A percentile compares a stretch with the other conserved stretches of the same genome.
Evolutionary conservation across 2,329 filamentous ascomycete species (phyloP).

Genomic region (Mycosphaerella arachidis): DNA sequence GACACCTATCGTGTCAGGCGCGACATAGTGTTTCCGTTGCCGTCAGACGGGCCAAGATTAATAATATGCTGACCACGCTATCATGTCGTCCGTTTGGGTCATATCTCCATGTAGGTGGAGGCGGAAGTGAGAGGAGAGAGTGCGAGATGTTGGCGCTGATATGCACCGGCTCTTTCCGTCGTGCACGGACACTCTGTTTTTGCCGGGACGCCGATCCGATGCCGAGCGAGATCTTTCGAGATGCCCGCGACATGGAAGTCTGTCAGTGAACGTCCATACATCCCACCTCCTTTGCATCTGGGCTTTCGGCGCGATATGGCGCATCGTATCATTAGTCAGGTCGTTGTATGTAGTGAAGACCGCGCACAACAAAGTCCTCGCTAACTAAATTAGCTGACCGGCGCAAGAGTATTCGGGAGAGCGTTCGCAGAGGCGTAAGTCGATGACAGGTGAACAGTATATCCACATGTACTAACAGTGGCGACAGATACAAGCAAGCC

Average conservation of each 20-base stretch:
- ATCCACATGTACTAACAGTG: slow-evolving; percentile 4
- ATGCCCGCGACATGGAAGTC: not conserved
- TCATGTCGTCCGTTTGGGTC: not conserved
- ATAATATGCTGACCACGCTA: not conserved
- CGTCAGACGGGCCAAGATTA: not conserved
- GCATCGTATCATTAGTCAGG: slow-evolving; percentile 89
- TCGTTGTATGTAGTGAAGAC: slow-evolving; percentile 51
- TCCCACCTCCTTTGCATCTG: slow-evolving; percentile 7
- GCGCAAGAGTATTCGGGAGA: slow-evolving; percentile 84
- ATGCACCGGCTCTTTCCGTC: not conserved
- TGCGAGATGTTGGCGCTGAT: not conserved
- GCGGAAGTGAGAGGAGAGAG: not conserved
- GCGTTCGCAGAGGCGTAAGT: slow-evolving; percentile 75
- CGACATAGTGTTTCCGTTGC: not conserved
- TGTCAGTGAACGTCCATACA: not conserved
- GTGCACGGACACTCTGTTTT: not conserved
- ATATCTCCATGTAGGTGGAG: not conserved
- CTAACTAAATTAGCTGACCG: slow-evolving; percentile 54
- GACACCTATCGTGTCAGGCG: not conserved
- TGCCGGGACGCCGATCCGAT: not conserved
- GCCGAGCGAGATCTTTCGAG: slow-evolving; percentile 16
- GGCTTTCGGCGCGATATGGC: slow-evolving; percentile 48
- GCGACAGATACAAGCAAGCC: slow-evolving; percentile 72
- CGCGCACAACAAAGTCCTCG: not conserved
- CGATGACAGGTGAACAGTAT: not conserved